phyloP scores from a whole-genome alignment of 2,329 filamentous ascomycete genomes.

The Fusarium vanettenii region DNA sequence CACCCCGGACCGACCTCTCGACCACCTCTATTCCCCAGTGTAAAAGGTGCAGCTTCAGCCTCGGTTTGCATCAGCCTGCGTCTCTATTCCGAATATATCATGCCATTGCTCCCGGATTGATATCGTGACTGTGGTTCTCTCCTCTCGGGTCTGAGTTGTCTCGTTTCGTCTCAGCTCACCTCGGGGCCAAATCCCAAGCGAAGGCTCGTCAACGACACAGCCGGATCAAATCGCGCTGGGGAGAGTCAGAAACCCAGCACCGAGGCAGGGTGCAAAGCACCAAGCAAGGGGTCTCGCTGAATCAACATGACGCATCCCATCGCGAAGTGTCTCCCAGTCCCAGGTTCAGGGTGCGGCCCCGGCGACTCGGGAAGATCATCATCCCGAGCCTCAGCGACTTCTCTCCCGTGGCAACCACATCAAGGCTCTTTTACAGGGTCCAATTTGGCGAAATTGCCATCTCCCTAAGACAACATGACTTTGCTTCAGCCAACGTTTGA shows the following conservation, averaged over 20 bases:
- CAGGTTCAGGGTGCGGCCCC: slow-evolving; percentile 10
- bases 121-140: slow-evolving; percentile 21
- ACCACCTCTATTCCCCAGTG: neutral
- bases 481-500: slow-evolving; percentile 12
- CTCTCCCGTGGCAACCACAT: slow-evolving; percentile 18
- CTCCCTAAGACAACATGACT: slow-evolving; percentile 23
- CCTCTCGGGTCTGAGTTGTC: neutral
- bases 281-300: neutral
- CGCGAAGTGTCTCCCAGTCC: neutral
- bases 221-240: neutral
- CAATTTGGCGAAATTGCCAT: slow-evolving; percentile 36
- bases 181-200: neutral
- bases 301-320: slow-evolving; percentile 16
- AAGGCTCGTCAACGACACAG: neutral
- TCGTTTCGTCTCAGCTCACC: slow-evolving; percentile 1
- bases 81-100: slow-evolving; percentile 16
- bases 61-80: slow-evolving; percentile 1
- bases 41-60: slow-evolving; percentile 4
- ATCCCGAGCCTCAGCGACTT: slow-evolving; percentile 27
- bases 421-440: neutral
- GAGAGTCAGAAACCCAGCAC: neutral
- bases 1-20: slow-evolving; percentile 10
- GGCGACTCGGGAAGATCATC: slow-evolving; percentile 34
- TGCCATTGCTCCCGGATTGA: slow-evolving; percentile 21
- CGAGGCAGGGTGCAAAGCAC: neutral